Percentiles rank a stretch among this genome's conserved stretches.
These are phyloP conservation scores for Calophaca sinica DNA, from an alignment of 306 rosid genomes.

Conservation along the genomic window DNA sequence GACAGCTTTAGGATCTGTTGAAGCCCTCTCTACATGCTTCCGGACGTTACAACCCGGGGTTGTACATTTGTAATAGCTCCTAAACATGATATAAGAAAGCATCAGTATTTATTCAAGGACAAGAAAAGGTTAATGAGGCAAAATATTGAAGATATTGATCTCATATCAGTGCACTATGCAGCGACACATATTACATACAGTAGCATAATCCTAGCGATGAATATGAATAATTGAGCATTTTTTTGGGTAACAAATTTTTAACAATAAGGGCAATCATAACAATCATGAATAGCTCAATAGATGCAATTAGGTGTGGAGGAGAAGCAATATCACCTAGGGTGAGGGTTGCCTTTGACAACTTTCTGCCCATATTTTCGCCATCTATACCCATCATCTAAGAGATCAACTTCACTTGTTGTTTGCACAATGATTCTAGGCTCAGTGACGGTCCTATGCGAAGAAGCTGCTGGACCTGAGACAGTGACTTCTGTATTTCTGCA, in stretches of 20 bases:
- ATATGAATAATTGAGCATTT: background rate
- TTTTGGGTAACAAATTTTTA: background rate
- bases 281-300: background rate
- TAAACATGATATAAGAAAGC: slow-evolving; percentile 40
- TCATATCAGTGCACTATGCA: slow-evolving; percentile 5
- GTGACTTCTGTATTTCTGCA: slow-evolving; percentile 65
- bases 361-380: slow-evolving; percentile 94
- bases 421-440: slow-evolving; percentile 89
- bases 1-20: slow-evolving; percentile 86
- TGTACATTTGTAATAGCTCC: slow-evolving; percentile 98
- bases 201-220: slow-evolving; percentile 7
- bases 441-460: slow-evolving; percentile 75
- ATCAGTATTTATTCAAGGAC: slow-evolving; percentile 30
- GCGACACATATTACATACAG: background rate
- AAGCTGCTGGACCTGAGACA: slow-evolving; percentile 58
- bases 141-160: background rate
- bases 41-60: slow-evolving; percentile 79
- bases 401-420: slow-evolving; percentile 89
- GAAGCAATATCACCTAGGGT: slow-evolving; percentile 70
- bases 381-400: slow-evolving; percentile 84
- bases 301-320: slow-evolving; percentile 39
- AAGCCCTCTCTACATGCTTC: slow-evolving; percentile 89
- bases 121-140: slow-evolving; percentile 17
- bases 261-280: background rate
- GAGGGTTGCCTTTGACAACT: slow-evolving; percentile 84